Evolutionary conservation across 1,139 yeast genomes (phyloP).

Genomic region (Hanseniaspora sp.): DNA sequence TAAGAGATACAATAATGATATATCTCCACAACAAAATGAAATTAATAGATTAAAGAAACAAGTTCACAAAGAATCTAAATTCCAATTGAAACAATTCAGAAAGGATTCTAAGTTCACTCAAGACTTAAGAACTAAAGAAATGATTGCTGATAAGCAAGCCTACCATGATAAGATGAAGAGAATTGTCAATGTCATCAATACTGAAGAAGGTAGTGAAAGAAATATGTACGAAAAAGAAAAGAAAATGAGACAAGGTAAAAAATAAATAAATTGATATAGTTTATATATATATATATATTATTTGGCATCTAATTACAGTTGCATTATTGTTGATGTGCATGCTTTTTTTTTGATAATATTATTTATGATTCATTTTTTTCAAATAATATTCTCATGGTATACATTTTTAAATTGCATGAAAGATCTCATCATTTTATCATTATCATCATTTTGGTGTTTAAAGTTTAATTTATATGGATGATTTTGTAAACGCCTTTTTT

Average conservation of each 20-base stretch:
- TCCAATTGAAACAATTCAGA: slow-evolving; percentile 79
- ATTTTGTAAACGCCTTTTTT: background rate
- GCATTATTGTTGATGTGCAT: no score
- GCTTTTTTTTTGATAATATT: no score
- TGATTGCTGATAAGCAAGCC: slow-evolving; percentile 60
- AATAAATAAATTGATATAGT: slow-evolving; percentile 20
- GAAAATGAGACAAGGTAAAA: slow-evolving; percentile 47
- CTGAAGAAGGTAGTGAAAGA: slow-evolving; percentile 90
- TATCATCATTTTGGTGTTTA: background rate
- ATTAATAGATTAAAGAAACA: slow-evolving; percentile 69
- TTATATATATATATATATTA: background rate
- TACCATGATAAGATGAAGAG: slow-evolving; percentile 86
- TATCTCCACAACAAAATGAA: slow-evolving; percentile 56
- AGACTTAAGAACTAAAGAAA: slow-evolving; percentile 68
- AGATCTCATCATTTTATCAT: slow-evolving; percentile 14
- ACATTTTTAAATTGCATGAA: slow-evolving; percentile 11
- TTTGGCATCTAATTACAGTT: no score
- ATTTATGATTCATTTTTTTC: no score
- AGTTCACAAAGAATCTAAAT: slow-evolving; percentile 83
- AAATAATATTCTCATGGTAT: background rate
- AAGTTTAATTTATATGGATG: background rate
- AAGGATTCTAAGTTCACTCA: slow-evolving; percentile 81
- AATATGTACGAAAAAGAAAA: slow-evolving; percentile 82
- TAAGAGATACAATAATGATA: slow-evolving; percentile 77
- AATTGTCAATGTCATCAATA: slow-evolving; percentile 73